phyloP scores from a whole-genome alignment of 169 alveolate species.

The Sarcocystis neurona region DNA sequence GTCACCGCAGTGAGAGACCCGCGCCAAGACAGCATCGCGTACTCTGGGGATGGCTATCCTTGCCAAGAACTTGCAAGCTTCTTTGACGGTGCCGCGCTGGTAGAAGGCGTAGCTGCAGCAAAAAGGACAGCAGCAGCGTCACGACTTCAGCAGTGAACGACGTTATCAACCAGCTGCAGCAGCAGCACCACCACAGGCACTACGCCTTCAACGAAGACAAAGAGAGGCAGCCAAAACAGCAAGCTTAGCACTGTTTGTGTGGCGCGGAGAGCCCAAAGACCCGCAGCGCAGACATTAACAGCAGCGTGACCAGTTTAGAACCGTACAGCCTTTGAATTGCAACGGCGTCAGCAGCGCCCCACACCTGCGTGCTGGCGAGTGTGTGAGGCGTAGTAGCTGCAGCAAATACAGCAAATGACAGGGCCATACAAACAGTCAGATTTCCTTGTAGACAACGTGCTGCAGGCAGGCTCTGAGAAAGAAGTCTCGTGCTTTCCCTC shows the following conservation, averaged over 20 bases:
- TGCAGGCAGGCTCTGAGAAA: too few species aligned
- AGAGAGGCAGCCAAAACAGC: not conserved
- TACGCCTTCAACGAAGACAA: not conserved
- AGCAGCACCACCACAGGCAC: not conserved
- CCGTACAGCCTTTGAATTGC: too few species aligned
- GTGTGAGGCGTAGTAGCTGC: too few species aligned
- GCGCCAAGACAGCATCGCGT: too few species aligned
- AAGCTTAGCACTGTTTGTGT: not conserved
- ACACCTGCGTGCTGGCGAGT: too few species aligned
- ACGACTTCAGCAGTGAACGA: not conserved
- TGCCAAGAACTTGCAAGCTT: slow-evolving; percentile 30
- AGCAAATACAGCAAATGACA: too few species aligned
- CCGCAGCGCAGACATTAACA: not conserved
- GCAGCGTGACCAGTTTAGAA: too few species aligned
- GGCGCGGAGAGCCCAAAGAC: not conserved
- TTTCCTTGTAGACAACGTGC: too few species aligned
- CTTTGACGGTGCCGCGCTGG: slow-evolving; percentile 31
- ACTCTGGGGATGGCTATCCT: slow-evolving; percentile 38
- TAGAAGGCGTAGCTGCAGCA: slow-evolving; percentile 38
- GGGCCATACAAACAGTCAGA: too few species aligned
- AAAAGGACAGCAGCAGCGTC: not conserved
- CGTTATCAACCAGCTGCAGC: not conserved
- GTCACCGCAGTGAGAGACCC: too few species aligned
- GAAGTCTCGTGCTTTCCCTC: too few species aligned
- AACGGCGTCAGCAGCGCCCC: too few species aligned